Evolutionary conservation across 257 asterid genomes (phyloP), one percentile per base, ranked within the genome.

Genomic region (Fraxinus pennsylvanica): DNA sequence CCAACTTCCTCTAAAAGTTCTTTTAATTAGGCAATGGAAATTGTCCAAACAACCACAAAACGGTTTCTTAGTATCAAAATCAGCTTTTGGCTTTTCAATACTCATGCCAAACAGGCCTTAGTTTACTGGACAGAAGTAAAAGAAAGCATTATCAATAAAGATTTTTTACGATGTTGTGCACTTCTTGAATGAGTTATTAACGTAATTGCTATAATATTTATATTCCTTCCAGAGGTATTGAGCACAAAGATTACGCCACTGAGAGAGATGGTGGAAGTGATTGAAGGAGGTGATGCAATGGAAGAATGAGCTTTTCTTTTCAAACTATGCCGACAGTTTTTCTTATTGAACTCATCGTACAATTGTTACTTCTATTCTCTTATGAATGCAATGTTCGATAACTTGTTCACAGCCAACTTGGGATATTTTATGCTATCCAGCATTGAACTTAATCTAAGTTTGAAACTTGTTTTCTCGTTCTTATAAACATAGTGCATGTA

Each of bases 241-340:
- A 79, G 78, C 73, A 96, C 92, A 5, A 96, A 90, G 87, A 90
- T 96, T 81, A 93, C 99, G 0, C 98, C 99, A 21, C 21, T 96
- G 84, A 87, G 50, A 73, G 95, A 93, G 80, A 25, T 78, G 82
- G 96, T 91, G 35, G 89, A 87, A 75, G 94, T 96, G 68, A 81
- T 88, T 67, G 99, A 92, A 85, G 94, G 86, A 13, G 97, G 96
- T 81, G 98, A 93, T 43, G 94, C 86, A 33, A 95, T 93, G 98
- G 98, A 95, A 84, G 97, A 91, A 66, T 90, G 84, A 91, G 78
- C 83, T 52, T 61, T 67, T 33, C 12, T 57, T 52, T 71, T 65
- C 78, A 70, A 29, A 72, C 6, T 21, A 29, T 61, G 68, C 30
- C 32, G 6, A 27, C 9, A 5, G 69, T 63, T 63, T 22, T 63